phyloP scores from a whole-genome alignment of 73 alveolate genomes.

The Paramecium bursaria region DNA sequence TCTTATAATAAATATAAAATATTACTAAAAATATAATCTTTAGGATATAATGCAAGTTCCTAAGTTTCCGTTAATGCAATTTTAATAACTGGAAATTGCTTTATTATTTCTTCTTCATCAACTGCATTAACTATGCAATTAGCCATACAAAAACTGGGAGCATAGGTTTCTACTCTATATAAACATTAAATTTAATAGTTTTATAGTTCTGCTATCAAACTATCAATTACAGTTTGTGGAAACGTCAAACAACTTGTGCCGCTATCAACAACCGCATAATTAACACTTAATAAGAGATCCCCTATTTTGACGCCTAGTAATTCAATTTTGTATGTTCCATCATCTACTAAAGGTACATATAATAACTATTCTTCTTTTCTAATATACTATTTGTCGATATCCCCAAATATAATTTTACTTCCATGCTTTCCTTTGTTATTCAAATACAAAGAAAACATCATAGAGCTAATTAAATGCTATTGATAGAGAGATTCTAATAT shows the following conservation, averaged over 20 bases:
- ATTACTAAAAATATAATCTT: constrained; percentile 38
- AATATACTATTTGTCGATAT: constrained; percentile 7
- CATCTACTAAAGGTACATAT: background rate
- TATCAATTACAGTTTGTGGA: constrained; percentile 28
- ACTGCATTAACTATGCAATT: constrained; percentile 17
- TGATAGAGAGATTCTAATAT: constrained; percentile 30
- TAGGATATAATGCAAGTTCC: constrained; percentile 1
- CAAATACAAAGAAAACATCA: constrained; percentile 14
- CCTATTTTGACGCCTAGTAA: constrained; percentile 7
- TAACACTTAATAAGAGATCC: background rate
- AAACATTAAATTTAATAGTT: constrained; percentile 5
- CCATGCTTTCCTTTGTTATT: constrained; percentile 8
- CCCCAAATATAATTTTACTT: constrained; percentile 33
- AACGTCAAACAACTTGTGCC: constrained; percentile 55
- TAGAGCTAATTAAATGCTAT: constrained; percentile 1
- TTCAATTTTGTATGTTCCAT: background rate
- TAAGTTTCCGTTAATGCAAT: background rate
- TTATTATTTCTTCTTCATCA: constrained; percentile 10
- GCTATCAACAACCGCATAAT: constrained; percentile 31
- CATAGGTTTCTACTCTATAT: constrained; percentile 53
- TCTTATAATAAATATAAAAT: background rate
- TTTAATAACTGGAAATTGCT: background rate
- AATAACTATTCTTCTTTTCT: background rate
- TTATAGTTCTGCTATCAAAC: background rate
- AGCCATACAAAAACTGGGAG: constrained; percentile 31